A percentile compares a stretch with the other conserved stretches of the same genome.
Evolutionary conservation across 495 filamentous ascomycete species (phyloP).

Genomic region (Chaetomium tenue): DNA sequence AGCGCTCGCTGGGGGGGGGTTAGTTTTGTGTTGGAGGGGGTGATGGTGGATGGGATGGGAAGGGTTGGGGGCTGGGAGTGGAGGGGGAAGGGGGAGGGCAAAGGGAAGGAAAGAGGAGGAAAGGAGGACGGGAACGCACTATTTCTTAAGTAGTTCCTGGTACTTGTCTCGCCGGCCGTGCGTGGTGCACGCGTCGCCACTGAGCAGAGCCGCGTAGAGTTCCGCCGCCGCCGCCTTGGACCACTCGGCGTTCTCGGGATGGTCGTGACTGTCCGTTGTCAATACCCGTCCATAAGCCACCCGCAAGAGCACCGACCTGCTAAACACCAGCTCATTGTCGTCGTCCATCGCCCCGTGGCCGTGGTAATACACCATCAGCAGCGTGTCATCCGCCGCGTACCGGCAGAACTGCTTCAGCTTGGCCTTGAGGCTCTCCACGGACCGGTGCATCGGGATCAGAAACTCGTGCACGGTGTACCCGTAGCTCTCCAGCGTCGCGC

Average conservation of each 20-base stretch:
- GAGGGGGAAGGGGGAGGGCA: conserved; percentile 9
- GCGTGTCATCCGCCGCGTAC: conserved; percentile 31
- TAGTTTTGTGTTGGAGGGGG: not conserved
- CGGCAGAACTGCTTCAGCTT: conserved; percentile 29
- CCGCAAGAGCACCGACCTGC: conserved; percentile 25
- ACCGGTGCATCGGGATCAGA: conserved; percentile 33
- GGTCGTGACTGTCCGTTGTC: conserved; percentile 31
- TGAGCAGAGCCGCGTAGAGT: conserved; percentile 34
- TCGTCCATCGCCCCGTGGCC: conserved; percentile 37
- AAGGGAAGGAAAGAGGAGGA: not conserved
- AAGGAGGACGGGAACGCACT: conserved; percentile 24
- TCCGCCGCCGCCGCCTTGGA: conserved; percentile 35
- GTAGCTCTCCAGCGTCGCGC: conserved; percentile 29
- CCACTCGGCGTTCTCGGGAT: conserved; percentile 34
- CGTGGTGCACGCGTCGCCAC: conserved; percentile 18
- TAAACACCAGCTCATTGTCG: conserved; percentile 38
- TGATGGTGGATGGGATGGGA: not conserved
- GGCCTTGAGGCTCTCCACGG: conserved; percentile 20
- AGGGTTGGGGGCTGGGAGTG: not conserved
- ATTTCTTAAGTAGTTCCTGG: conserved; percentile 34
- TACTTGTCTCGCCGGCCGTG: conserved; percentile 22
- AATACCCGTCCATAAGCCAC: not conserved
- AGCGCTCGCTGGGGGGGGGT: conserved; percentile 32
- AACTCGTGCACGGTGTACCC: conserved; percentile 34
- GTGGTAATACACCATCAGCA: conserved; percentile 39